Evolutionary conservation across 176 grass and related monocot genomes (phyloP).

Genomic region (Phoenix roebelenii): DNA sequence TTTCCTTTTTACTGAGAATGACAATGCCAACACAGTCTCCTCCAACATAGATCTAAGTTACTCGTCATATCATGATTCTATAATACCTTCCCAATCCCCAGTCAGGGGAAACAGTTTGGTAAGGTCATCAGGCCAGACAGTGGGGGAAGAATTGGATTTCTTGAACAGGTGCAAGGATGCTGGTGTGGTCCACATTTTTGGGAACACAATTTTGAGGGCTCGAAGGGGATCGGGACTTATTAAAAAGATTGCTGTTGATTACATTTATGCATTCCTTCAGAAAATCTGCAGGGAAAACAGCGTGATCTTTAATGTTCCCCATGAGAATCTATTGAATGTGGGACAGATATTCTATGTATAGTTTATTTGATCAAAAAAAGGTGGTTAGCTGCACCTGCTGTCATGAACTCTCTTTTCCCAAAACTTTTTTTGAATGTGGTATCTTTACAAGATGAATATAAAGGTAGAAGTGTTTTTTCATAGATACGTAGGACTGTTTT

Average conservation of each 20-base stretch:
- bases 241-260: conserved; percentile 57
- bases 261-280: conserved; percentile 58
- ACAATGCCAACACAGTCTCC: conserved; percentile 13
- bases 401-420: too few species aligned
- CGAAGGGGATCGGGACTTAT: conserved; percentile 40
- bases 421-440: too few species aligned
- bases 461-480: too few species aligned
- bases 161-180: conserved; percentile 59
- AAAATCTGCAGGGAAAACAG: conserved; percentile 66
- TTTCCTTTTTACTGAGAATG: conserved; percentile 18
- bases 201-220: conserved; percentile 46
- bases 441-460: too few species aligned
- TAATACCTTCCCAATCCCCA: conserved; percentile 4
- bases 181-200: conserved; percentile 76
- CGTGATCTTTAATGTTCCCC: conserved; percentile 72
- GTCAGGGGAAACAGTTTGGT: conserved; percentile 27
- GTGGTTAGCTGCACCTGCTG: conserved; percentile 12
- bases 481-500: too few species aligned
- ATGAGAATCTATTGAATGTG: conserved; percentile 67
- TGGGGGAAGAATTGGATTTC: conserved; percentile 41
- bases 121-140: conserved; percentile 35
- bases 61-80: conserved; percentile 31
- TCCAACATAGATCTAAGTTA: conserved; percentile 29
- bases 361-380: too few species aligned
- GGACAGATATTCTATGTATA: conserved; percentile 78